phyloP scores from a whole-genome alignment of 345 rosid species.

The Excoecaria cochinchinensis region DNA sequence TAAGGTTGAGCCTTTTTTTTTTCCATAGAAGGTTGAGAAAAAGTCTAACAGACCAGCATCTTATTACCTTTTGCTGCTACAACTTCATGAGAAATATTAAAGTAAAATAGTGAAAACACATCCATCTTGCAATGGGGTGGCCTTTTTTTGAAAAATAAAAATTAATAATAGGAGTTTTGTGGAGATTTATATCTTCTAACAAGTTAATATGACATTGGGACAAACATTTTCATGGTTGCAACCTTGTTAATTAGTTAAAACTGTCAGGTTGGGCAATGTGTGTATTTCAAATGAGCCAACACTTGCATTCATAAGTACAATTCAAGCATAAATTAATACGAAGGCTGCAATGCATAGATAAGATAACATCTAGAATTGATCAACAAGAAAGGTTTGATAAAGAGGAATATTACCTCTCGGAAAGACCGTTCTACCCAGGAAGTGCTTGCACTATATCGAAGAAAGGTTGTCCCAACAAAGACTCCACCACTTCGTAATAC shows the following conservation, averaged over 20 bases:
- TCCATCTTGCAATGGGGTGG: not conserved
- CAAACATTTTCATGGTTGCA: not conserved
- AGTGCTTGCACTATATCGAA: slow-evolving; percentile 59
- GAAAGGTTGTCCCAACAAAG: slow-evolving; percentile 88
- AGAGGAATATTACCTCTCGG: slow-evolving; percentile 50
- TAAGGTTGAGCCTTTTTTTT: not conserved
- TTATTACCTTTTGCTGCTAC: not conserved
- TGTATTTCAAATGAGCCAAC: not conserved
- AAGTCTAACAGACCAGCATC: not conserved
- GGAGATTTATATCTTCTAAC: not conserved
- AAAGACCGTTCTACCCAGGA: slow-evolving; percentile 50
- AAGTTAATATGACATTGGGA: not conserved
- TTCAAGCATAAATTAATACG: not conserved
- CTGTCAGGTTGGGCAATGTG: not conserved
- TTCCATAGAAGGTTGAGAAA: not conserved
- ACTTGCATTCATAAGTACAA: not conserved
- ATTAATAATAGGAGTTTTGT: not conserved
- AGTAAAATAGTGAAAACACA: not conserved
- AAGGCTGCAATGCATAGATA: not conserved
- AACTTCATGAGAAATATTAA: not conserved
- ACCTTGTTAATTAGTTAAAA: not conserved
- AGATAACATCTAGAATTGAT: not conserved
- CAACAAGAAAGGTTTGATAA: not conserved
- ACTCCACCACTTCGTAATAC: slow-evolving; percentile 79
- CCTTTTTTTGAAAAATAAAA: not conserved